Percentiles rank a stretch among this genome's conserved stretches.
These are phyloP conservation scores for Lolium rigidum DNA, from an alignment of 176 grass and related monocot species.

Conservation along the genomic window DNA sequence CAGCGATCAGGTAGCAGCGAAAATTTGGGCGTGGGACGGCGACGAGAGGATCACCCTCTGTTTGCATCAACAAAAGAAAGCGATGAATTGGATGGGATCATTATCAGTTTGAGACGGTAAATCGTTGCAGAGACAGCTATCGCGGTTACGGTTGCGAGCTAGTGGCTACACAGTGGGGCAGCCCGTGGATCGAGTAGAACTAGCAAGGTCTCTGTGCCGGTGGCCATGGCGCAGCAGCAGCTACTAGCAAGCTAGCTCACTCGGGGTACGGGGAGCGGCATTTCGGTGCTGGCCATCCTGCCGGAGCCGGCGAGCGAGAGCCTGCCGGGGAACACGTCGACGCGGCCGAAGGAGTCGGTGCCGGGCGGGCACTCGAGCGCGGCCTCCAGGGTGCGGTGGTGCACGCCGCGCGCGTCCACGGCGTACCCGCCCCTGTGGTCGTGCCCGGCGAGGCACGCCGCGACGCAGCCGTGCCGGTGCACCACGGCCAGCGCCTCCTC, in stretches of 20 bases:
- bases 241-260: conserved; percentile 1
- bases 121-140: not conserved
- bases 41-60: too few relatives aligned
- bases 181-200: not conserved
- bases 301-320: conserved; percentile 66
- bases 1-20: too few relatives aligned
- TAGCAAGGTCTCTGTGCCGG: not conserved
- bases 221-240: not conserved
- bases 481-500: conserved; percentile 69
- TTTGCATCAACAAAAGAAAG: too few relatives aligned
- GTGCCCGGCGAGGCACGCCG: conserved; percentile 78
- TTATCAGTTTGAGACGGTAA: not conserved
- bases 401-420: conserved; percentile 65
- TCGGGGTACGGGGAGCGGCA: conserved; percentile 46
- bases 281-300: conserved; percentile 69
- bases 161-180: not conserved
- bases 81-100: not conserved
- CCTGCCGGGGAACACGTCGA: conserved; percentile 66
- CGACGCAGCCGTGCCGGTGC: conserved; percentile 68
- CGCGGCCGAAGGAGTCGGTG: conserved; percentile 63
- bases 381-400: conserved; percentile 80
- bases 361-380: conserved; percentile 88
- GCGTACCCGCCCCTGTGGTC: conserved; percentile 74
- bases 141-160: not conserved
- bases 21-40: too few relatives aligned